These are phyloP conservation scores for Globisporangium uncinulatum DNA, from an alignment of 352 stramenopile genomes.

Conservation along the genomic window DNA sequence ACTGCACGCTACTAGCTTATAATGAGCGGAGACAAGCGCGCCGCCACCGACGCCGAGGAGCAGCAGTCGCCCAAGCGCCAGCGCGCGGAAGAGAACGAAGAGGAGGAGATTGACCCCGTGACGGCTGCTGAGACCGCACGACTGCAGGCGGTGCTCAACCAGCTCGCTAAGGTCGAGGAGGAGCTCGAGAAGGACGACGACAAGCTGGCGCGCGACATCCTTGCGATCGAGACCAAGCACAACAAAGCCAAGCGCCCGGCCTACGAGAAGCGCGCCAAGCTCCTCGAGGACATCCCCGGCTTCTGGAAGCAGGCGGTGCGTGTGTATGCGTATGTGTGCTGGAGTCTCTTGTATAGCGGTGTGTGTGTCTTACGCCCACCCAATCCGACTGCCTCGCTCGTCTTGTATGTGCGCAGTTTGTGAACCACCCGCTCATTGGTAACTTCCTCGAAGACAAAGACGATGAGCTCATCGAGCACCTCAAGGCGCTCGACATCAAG, in stretches of 20 bases:
- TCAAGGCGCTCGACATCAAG: conserved; percentile 53
- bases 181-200: conserved; percentile 62
- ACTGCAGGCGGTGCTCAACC: conserved; percentile 52
- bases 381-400: neutral
- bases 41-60: conserved; percentile 38
- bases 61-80: conserved; percentile 63
- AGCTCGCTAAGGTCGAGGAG: conserved; percentile 45
- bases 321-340: conserved; percentile 7
- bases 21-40: neutral
- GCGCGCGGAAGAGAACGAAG: conserved; percentile 47
- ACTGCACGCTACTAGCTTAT: neutral
- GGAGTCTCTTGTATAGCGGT: too few species aligned
- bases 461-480: conserved; percentile 39
- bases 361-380: too few species aligned
- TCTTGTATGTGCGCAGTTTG: conserved; percentile 23
- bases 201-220: conserved; percentile 56
- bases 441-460: conserved; percentile 44
- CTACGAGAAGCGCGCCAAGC: conserved; percentile 60
- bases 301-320: conserved; percentile 79
- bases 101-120: conserved; percentile 7
- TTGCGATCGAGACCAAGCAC: conserved; percentile 75
- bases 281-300: conserved; percentile 52
- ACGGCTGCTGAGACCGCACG: conserved; percentile 26
- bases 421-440: conserved; percentile 63
- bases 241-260: conserved; percentile 59